phyloP scores from a whole-genome alignment of 2,329 filamentous ascomycete genomes.

The Aspergillus tanneri region DNA sequence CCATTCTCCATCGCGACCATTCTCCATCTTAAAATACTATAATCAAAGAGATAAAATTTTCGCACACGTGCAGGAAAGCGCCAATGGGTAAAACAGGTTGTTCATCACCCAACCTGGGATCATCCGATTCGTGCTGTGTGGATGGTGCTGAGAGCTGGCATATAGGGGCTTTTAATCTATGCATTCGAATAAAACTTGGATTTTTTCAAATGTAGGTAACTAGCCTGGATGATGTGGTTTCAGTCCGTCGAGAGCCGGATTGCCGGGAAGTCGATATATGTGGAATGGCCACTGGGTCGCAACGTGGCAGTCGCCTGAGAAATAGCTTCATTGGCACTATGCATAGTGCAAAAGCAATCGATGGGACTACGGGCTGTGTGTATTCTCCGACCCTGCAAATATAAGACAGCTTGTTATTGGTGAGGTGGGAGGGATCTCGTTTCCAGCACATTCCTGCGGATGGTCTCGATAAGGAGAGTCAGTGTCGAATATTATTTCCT shows the following conservation, averaged over 20 bases:
- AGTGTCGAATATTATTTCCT: conserved; percentile 17
- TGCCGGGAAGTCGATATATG: conserved; percentile 55
- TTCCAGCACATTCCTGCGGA: conserved; percentile 46
- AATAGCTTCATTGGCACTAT: conserved; percentile 40
- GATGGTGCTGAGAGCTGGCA: no score
- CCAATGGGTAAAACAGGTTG: no score
- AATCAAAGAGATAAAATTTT: no score
- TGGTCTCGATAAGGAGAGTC: conserved; percentile 6
- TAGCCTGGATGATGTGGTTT: no score
- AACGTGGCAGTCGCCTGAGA: conserved; percentile 44
- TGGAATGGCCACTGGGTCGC: conserved; percentile 60
- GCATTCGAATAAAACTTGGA: no score
- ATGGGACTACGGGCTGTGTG: conserved; percentile 54
- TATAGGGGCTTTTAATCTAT: no score
- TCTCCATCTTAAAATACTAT: no score
- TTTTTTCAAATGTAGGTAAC: no score
- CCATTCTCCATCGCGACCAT: no score
- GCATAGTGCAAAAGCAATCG: conserved; percentile 42
- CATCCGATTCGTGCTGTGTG: no score
- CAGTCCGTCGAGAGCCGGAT: conserved; percentile 49
- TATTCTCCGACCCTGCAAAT: conserved; percentile 47
- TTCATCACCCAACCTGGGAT: no score
- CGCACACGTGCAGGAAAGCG: no score
- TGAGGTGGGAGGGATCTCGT: conserved; percentile 54
- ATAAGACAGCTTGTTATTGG: conserved; percentile 47